Conservation (phyloP, 2,329 filamentous ascomycete species). For the Talaromyces sp. region DNA sequence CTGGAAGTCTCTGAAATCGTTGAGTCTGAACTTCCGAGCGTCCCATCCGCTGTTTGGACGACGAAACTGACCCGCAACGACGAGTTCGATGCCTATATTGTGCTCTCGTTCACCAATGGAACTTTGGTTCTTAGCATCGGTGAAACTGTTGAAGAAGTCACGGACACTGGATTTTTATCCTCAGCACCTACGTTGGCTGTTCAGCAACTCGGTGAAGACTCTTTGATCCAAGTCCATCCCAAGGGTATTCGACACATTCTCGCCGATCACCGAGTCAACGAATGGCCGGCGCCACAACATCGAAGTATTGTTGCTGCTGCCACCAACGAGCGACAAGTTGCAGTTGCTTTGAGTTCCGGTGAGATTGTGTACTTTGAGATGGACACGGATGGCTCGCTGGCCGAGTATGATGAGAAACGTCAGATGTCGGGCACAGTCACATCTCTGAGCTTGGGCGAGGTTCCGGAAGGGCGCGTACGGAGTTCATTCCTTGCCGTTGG, state of each 20-base stretch:
- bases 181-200: slow-evolving; percentile 86
- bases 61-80: slow-evolving; percentile 79
- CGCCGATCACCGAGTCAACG: slow-evolving; percentile 71
- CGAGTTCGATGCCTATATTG: slow-evolving; percentile 87
- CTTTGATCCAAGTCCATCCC: slow-evolving; percentile 91
- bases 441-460: slow-evolving; percentile 86
- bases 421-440: slow-evolving; percentile 95
- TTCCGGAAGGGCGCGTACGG: slow-evolving; percentile 81
- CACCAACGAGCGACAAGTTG: slow-evolving; percentile 89
- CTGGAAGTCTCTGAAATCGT: slow-evolving; percentile 92
- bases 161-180: slow-evolving; percentile 85
- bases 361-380: slow-evolving; percentile 99
- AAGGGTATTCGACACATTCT: slow-evolving; percentile 90
- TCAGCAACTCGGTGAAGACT: slow-evolving; percentile 89
- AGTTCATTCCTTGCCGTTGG: slow-evolving; percentile 94
- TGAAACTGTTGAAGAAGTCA: slow-evolving; percentile 93
- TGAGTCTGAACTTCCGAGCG: slow-evolving; percentile 83
- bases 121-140: slow-evolving; percentile 93
- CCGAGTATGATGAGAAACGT: slow-evolving; percentile 91
- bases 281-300: slow-evolving; percentile 92
- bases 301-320: slow-evolving; percentile 91
- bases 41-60: slow-evolving; percentile 92
- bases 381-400: slow-evolving; percentile 83
- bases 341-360: slow-evolving; percentile 87
- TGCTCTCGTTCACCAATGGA: slow-evolving; percentile 86